A percentile compares a stretch with the other conserved stretches of the same genome.
These are phyloP conservation scores for Tolypocladium inflatum DNA, from an alignment of 2,329 filamentous ascomycete genomes.

Conservation along the genomic window DNA sequence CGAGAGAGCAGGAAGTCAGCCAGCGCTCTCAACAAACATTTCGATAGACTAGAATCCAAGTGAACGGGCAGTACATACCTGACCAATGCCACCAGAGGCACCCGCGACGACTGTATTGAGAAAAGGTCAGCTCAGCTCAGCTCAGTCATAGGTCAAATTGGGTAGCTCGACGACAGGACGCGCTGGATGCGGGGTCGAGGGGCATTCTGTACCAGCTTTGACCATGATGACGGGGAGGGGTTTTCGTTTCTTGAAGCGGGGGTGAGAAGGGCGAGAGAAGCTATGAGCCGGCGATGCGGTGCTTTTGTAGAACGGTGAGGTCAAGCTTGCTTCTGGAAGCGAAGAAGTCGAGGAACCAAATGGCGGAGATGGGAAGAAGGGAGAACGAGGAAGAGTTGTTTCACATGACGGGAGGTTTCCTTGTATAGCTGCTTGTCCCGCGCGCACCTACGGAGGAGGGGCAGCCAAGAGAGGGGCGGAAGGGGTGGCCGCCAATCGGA, in stretches of 20 bases:
- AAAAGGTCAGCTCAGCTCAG: conserved; percentile 8
- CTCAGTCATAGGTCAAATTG: conserved; percentile 1
- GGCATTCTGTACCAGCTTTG: conserved; percentile 44
- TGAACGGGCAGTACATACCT: conserved; percentile 46
- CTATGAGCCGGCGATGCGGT: not conserved
- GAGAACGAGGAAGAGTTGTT: not conserved
- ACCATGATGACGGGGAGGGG: conserved; percentile 36
- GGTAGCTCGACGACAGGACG: not conserved
- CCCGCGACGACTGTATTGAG: conserved; percentile 67
- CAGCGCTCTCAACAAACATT: not conserved
- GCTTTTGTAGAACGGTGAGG: not conserved
- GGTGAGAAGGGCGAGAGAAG: not conserved
- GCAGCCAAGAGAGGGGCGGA: not conserved
- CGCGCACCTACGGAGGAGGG: not conserved
- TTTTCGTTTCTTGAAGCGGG: not conserved
- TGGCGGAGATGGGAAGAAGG: not conserved
- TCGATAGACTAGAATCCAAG: not conserved
- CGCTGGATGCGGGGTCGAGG: conserved; percentile 14
- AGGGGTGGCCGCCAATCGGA: conserved; percentile 1
- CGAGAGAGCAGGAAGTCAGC: conserved; percentile 12
- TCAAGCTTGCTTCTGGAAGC: not conserved
- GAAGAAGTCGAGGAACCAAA: not conserved
- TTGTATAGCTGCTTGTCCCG: not conserved
- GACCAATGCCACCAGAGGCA: conserved; percentile 96
- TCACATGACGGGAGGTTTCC: not conserved